Evolutionary conservation across 225 moss, liverwort and hornwort species (phyloP).

Genomic region (Thuidium tamariscinum): DNA sequence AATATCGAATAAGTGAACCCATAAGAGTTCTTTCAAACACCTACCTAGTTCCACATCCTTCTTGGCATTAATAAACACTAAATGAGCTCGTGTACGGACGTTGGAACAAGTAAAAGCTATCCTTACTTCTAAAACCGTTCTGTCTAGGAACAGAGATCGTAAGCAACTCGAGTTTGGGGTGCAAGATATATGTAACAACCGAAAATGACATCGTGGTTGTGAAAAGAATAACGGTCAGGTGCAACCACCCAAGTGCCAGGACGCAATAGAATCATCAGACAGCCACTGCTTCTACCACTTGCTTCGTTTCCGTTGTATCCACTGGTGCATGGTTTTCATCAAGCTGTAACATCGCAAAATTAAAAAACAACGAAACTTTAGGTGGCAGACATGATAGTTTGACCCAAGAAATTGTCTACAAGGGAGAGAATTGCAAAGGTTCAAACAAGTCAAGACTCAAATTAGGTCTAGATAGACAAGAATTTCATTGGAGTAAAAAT

Average conservation of each 20-base stretch:
- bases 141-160: background rate
- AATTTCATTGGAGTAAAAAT: background rate
- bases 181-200: background rate
- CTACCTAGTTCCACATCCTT: background rate
- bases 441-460: background rate
- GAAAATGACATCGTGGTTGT: background rate
- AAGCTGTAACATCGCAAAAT: constrained; percentile 15
- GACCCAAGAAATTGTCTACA: background rate
- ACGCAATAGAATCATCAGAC: background rate
- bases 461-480: background rate
- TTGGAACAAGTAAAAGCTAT: constrained; percentile 1
- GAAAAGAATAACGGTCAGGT: background rate
- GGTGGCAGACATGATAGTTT: background rate
- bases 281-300: constrained; percentile 18
- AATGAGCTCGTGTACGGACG: background rate
- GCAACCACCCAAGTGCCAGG: background rate
- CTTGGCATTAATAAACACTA: background rate
- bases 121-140: background rate
- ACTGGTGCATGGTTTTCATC: constrained; percentile 9
- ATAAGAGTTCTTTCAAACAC: constrained; percentile 9
- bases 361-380: background rate
- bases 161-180: background rate
- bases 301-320: background rate
- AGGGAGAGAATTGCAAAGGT: background rate
- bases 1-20: constrained; percentile 10